Conservation (phyloP, 495 filamentous ascomycete species). For the Lichina pygmaea region DNA sequence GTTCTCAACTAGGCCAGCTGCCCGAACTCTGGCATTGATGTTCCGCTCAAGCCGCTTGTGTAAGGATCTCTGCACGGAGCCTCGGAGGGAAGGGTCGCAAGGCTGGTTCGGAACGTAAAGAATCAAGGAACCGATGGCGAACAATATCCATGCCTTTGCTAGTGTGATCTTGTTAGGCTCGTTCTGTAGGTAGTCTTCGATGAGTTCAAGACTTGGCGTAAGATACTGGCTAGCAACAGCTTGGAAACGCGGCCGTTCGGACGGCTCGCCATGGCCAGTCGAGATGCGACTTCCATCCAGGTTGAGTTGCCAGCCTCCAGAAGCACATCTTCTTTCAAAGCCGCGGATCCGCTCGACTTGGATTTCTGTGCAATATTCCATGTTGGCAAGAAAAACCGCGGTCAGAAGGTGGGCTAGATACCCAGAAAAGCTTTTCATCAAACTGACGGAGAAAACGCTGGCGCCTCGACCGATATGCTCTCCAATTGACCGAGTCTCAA, state of each 20-base stretch:
- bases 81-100: slow-evolving; percentile 60
- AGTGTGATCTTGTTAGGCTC: background rate
- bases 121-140: slow-evolving; percentile 35
- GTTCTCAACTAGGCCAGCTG: slow-evolving; percentile 35
- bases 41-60: slow-evolving; percentile 26
- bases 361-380: background rate
- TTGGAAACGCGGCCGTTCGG: no score
- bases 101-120: slow-evolving; percentile 68
- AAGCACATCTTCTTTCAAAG: background rate
- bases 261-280: no score
- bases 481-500: slow-evolving; percentile 34
- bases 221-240: no score
- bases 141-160: slow-evolving; percentile 30
- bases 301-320: no score
- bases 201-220: no score
- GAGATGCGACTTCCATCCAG: no score
- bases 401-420: background rate
- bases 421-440: background rate
- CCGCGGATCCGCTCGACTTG: background rate
- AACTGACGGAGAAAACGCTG: background rate
- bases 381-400: background rate
- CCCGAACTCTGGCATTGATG: slow-evolving; percentile 27
- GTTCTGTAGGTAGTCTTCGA: slow-evolving; percentile 9
- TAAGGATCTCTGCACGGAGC: slow-evolving; percentile 41
- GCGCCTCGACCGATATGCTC: slow-evolving; percentile 20